Percentiles rank a stretch among this genome's conserved stretches.
Conservation (phyloP, 768 basidiomycete species). For the Trametes elegans region DNA sequence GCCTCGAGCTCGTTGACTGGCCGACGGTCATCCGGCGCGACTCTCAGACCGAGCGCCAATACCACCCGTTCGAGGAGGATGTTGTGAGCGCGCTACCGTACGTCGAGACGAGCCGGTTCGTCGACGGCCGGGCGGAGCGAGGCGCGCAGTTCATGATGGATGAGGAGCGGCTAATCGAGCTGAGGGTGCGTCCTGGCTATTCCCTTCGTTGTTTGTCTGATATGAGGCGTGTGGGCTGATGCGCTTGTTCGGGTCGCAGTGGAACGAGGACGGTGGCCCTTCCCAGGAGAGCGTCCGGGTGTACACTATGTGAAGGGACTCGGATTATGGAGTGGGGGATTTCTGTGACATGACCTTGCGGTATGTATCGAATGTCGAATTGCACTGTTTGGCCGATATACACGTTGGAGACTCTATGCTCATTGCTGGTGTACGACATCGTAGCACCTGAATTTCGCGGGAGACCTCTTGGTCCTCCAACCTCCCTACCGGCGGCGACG, state of each 20-base stretch:
- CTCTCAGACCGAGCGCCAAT: constrained; percentile 13
- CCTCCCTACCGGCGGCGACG: no score
- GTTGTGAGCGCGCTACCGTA: constrained; percentile 26
- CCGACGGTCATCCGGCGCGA: constrained; percentile 9
- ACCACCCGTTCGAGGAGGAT: constrained; percentile 21
- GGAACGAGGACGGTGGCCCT: not conserved
- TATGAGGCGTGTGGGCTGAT: not conserved
- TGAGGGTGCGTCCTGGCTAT: constrained; percentile 35
- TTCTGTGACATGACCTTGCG: no score
- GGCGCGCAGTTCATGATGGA: constrained; percentile 43
- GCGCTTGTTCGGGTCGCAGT: no score
- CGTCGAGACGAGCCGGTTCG: constrained; percentile 26
- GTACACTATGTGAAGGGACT: not conserved
- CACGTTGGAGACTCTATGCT: no score
- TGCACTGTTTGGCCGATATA: no score
- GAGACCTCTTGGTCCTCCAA: no score
- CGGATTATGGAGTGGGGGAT: not conserved
- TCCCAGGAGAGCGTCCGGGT: not conserved
- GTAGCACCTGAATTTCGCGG: no score
- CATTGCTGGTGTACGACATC: no score
- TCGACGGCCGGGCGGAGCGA: constrained; percentile 13
- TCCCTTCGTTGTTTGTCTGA: not conserved
- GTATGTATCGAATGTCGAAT: no score
- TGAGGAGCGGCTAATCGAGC: constrained; percentile 39
- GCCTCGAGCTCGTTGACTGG: constrained; percentile 4